Base-by-base conservation (phyloP, 441 rosid species). In the Jatropha podagrica region DNA sequence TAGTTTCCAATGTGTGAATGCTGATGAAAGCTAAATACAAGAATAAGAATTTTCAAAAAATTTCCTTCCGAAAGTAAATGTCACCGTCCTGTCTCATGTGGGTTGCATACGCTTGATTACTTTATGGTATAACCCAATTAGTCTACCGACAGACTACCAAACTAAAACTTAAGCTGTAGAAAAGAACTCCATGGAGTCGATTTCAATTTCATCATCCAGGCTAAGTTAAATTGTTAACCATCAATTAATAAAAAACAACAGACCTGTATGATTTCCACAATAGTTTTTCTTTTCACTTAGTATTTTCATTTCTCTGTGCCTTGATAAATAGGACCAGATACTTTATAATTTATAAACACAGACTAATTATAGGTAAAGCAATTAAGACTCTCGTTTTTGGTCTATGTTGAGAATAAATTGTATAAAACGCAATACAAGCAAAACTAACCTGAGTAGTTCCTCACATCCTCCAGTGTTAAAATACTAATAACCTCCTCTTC, bases 391-490 rank as follows among this genome's bases (percentile, higher is more conserved):
- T 32, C 32, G 23, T 23, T 23, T 23, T 0, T 23, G 2, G 32
- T 32, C 54, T n/a, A 62, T 46, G n/a, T 32, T 23, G 4, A 23
- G 23, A 20, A 41, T 65, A 41, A 40, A 18, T 56, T n/a, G 26
- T 56, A 56, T n/a, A 40, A 12, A 20, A 48, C 13, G 40, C 17
- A 23, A 9, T 2, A n/a, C 1, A 23, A 6, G 13, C 8, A 12
- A 20, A 0, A 72, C 61, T 27, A 74, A 75, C 78, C 68, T 68
- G 78, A 75, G 73, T n/a, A 75, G 48, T 68, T 75, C 73, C 73
- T 75, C 68, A 75, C 78, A 68, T 68, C 73, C 46, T 75, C 78
- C 78, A 75, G 27, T 75, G 73, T 68, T 67, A 75, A 46, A 59
- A 75, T 59, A 26, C 73, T 73, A 58, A 60, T 6, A 68, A 38